Percentiles rank a stretch among this genome's conserved stretches.
phyloP scores from a whole-genome alignment of 2,329 filamentous ascomycete species.

The Tetracladium maxilliforme region DNA sequence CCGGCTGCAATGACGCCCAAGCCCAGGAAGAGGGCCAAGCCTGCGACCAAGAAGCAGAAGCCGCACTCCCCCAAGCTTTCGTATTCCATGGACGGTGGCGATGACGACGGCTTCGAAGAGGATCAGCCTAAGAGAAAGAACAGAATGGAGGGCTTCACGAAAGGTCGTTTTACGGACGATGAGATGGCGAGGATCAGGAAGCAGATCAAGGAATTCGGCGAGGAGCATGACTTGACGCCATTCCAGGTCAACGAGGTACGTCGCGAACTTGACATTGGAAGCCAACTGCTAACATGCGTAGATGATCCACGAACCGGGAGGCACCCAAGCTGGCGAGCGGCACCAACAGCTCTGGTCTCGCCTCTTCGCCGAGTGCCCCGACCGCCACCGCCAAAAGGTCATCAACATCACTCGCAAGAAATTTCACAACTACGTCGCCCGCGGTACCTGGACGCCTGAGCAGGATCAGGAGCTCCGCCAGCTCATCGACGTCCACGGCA shows the following conservation, averaged over 20 bases:
- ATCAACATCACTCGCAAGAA: conserved; percentile 42
- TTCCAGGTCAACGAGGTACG: conserved; percentile 31
- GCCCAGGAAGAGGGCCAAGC: not conserved
- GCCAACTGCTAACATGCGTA: conserved; percentile 8
- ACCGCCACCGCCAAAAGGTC: conserved; percentile 35
- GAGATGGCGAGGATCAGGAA: conserved; percentile 4
- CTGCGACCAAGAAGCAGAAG: not conserved
- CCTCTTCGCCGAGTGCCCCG: conserved; percentile 30
- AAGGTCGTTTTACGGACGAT: not conserved
- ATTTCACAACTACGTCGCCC: conserved; percentile 50
- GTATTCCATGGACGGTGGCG: too few relatives aligned
- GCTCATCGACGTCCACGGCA: conserved; percentile 27
- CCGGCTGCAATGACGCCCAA: too few relatives aligned
- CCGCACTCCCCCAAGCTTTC: too few relatives aligned
- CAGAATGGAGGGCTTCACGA: too few relatives aligned
- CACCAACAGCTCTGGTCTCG: conserved; percentile 31
- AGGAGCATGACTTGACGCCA: conserved; percentile 25
- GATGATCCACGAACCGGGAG: conserved; percentile 13
- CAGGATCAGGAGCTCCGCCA: conserved; percentile 38
- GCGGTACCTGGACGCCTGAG: conserved; percentile 41
- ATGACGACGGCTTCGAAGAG: too few relatives aligned
- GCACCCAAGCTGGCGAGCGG: conserved; percentile 15
- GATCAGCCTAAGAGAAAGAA: too few relatives aligned
- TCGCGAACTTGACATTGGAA: conserved; percentile 11
- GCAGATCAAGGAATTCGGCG: conserved; percentile 25